A percentile compares a stretch with the other conserved stretches of the same genome.
phyloP scores from a whole-genome alignment of 306 rosid genomes.

The Casuarina equisetifolia region DNA sequence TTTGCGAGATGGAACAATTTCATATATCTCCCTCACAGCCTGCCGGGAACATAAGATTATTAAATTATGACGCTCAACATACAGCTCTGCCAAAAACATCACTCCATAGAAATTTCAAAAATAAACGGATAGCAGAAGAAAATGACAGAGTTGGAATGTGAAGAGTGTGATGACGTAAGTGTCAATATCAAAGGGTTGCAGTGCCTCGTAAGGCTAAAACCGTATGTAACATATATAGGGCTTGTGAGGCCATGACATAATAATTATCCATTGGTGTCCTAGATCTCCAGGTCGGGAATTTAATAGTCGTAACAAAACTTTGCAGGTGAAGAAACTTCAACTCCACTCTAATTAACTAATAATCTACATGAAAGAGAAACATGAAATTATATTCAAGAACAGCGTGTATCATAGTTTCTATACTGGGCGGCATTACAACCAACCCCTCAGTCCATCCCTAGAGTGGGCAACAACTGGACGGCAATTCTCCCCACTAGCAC shows the following conservation, averaged over 20 bases:
- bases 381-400: no score
- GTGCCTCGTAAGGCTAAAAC: not conserved
- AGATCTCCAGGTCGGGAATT: no score
- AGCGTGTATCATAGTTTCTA: no score
- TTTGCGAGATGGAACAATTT: conserved; percentile 81
- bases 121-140: not conserved
- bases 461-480: no score
- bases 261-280: no score
- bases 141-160: not conserved
- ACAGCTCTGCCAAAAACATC: conserved; percentile 1
- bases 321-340: not conserved
- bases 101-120: not conserved
- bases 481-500: no score
- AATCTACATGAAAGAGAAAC: no score
- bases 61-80: not conserved
- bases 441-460: no score
- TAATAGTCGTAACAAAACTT: not conserved
- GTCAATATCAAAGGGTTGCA: not conserved
- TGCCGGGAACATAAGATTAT: conserved; percentile 29
- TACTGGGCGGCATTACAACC: no score
- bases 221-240: no score
- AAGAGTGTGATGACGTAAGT: not conserved
- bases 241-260: no score
- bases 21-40: conserved; percentile 91
- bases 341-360: not conserved